A percentile compares a stretch with the other conserved stretches of the same genome.
Evolutionary conservation across 2,329 filamentous ascomycete genomes (phyloP).

Genomic region (Colletotrichum neosansevieriae): DNA sequence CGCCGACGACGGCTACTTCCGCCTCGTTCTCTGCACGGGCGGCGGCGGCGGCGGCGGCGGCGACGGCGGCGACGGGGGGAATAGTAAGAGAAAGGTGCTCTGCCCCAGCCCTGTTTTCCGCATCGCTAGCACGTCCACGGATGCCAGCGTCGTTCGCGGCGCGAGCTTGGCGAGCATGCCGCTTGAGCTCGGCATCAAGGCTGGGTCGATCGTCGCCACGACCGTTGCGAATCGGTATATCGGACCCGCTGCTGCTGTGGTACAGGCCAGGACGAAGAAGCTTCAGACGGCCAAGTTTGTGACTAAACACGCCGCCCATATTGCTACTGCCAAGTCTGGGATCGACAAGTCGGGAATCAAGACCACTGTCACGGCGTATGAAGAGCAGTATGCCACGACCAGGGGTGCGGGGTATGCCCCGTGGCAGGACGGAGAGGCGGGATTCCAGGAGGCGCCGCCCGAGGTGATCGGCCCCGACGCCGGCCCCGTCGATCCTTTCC

Average conservation of each 20-base stretch:
- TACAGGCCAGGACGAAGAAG: constrained; percentile 56
- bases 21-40: constrained; percentile 71
- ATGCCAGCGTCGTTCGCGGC: constrained; percentile 71
- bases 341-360: constrained; percentile 47
- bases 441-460: constrained; percentile 48
- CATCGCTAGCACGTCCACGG: constrained; percentile 73
- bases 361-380: constrained; percentile 48
- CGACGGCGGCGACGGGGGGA: constrained; percentile 41
- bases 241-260: constrained; percentile 49
- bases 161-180: constrained; percentile 75
- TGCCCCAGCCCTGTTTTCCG: constrained; percentile 77
- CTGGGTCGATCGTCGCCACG: constrained; percentile 63
- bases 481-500: constrained; percentile 66
- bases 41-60: constrained; percentile 47
- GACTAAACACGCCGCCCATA: constrained; percentile 12
- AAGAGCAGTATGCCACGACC: constrained; percentile 51
- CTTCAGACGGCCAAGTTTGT: constrained; percentile 36
- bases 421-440: constrained; percentile 46
- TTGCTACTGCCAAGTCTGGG: constrained; percentile 44
- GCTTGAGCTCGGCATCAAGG: constrained; percentile 72
- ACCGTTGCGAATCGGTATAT: constrained; percentile 58
- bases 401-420: constrained; percentile 52
- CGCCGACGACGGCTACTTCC: constrained; percentile 76
- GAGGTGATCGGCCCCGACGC: constrained; percentile 60
- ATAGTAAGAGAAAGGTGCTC: constrained; percentile 65